phyloP scores from a whole-genome alignment of 2,329 filamentous ascomycete species.

The Trichoderma gracile region DNA sequence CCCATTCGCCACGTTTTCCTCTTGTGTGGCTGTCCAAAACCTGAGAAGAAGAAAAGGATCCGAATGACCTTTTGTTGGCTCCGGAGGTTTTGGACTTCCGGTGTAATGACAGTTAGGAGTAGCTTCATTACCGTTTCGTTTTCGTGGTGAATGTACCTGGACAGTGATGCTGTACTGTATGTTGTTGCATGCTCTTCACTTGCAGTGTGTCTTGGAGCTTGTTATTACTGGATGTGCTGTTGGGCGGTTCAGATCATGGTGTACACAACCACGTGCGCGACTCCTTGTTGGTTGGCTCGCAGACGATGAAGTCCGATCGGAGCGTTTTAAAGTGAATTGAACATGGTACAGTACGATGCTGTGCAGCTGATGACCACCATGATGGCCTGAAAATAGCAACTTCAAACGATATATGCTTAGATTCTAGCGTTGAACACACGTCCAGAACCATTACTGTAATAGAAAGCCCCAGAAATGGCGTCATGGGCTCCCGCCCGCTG shows the following conservation, averaged over 20 bases:
- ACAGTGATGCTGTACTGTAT: conserved; percentile 23
- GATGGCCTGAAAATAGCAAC: conserved; percentile 4
- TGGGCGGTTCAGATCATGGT: no score
- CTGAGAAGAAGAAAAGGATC: neutral
- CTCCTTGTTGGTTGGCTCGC: neutral
- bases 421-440: no score
- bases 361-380: neutral
- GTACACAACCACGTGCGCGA: neutral
- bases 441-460: neutral
- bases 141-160: neutral
- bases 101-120: neutral
- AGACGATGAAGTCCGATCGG: neutral
- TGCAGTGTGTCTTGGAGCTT: neutral
- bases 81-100: conserved; percentile 1
- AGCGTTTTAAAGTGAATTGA: no score
- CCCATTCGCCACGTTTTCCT: no score
- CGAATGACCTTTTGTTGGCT: neutral
- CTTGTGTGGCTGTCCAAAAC: no score
- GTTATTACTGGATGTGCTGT: conserved; percentile 2
- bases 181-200: neutral
- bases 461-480: neutral
- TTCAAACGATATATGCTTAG: neutral
- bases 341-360: neutral
- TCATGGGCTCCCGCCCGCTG: conserved; percentile 10
- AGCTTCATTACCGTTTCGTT: no score